Conservation (phyloP, 2,329 filamentous ascomycete genomes). For the Cordyceps javanica region DNA sequence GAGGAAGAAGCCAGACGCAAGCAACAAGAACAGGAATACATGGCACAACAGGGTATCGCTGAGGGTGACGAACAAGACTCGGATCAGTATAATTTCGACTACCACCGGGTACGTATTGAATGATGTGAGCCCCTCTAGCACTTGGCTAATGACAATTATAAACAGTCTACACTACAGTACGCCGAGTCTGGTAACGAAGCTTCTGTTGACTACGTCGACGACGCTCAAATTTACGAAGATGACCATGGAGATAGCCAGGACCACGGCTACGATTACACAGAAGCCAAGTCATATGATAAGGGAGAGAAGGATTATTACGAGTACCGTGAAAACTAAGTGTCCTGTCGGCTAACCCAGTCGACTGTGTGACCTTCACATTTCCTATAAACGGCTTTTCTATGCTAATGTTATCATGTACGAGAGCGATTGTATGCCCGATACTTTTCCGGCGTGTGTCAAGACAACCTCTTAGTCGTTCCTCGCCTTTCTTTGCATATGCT, state of each 20-base stretch:
- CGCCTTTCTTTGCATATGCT: slow-evolving; percentile 1
- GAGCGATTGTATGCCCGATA: not conserved
- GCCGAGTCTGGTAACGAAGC: slow-evolving; percentile 37
- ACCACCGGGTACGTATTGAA: slow-evolving; percentile 40
- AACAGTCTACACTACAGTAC: slow-evolving; percentile 40
- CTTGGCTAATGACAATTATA: slow-evolving; percentile 7
- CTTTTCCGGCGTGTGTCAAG: not conserved
- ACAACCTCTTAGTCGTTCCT: not conserved
- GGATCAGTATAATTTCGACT: slow-evolving; percentile 48
- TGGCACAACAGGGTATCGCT: slow-evolving; percentile 41
- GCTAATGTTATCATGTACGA: not conserved
- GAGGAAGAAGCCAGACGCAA: slow-evolving; percentile 49
- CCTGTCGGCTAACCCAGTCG: not conserved
- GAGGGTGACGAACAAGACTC: slow-evolving; percentile 43
- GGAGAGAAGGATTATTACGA: slow-evolving; percentile 36
- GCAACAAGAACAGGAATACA: slow-evolving; percentile 40
- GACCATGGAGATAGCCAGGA: slow-evolving; percentile 38
- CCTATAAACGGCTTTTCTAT: not conserved
- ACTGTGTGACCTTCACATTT: not conserved
- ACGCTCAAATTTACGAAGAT: slow-evolving; percentile 48
- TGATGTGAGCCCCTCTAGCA: not conserved
- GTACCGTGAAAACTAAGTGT: slow-evolving; percentile 22
- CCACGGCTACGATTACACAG: slow-evolving; percentile 33
- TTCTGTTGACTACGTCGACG: slow-evolving; percentile 45
- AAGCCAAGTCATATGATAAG: slow-evolving; percentile 32